Evolutionary conservation across 257 asterid species (phyloP), one percentile per base, ranked within the genome.

Genomic region (Plectranthus barbatus): DNA sequence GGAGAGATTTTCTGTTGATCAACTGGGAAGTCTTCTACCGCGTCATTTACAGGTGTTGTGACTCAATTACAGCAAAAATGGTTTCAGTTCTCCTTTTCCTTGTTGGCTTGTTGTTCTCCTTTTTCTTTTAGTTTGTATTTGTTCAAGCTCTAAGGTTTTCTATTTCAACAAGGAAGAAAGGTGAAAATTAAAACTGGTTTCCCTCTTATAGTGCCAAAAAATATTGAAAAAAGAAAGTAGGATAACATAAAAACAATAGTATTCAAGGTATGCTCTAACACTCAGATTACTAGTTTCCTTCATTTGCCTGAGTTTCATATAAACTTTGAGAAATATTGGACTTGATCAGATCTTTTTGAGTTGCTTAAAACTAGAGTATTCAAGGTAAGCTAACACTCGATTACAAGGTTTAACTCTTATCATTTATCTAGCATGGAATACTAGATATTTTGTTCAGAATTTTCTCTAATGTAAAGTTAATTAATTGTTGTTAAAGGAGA

Each of bases 1-100:
- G 62, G 82, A 80, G 74, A 80, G 74, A 80, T 71, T 80, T 62
- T 82, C 82, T 9, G 74, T 71, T 49, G 82, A 80, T 77, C 85
- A 76, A 53, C 48, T 80, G 56, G 78, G 79, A 24, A 76, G 59
- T 65, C 78, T 80, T 74, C 85, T 80, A 66, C 85, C 82, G 7
- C 78, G 80, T 10, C 85, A 80, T 64, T 68, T 76, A 41, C 78
- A 76, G 74, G 82, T n/a, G n/a, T n/a, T 80, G 52, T 12, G 78
- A n/a, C n/a, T n/a, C n/a, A n/a, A 64, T 56, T 23, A 34, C 49
- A 34, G 60, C 42, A 56, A 34, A 36, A 56, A 17, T 36, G n/a
- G 50, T 58, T 58, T 39, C 33, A 19, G n/a, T 37, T 58, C 20
- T 5, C 17, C 17, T n/a, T n/a, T n/a, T n/a, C n/a, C n/a, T n/a